phyloP scores from a whole-genome alignment of 768 basidiomycete species.

The Sporobolomyces pararoseus region DNA sequence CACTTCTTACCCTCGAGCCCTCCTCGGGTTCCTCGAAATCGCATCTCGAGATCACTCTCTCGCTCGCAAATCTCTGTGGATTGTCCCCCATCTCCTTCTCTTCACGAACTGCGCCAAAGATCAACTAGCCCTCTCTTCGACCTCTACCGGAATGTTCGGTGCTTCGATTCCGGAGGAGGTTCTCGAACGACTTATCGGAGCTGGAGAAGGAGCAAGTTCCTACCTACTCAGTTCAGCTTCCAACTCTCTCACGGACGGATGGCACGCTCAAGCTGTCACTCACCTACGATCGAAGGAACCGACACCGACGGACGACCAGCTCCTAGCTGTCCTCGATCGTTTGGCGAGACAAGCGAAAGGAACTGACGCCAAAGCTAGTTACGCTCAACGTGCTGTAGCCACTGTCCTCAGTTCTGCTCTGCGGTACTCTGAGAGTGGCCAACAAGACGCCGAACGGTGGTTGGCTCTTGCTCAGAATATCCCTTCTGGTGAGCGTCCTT shows the following conservation, averaged over 20 bases:
- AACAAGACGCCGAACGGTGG: conserved; percentile 72
- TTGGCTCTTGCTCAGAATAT: conserved; percentile 63
- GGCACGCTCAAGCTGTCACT: conserved; percentile 52
- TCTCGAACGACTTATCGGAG: conserved; percentile 24
- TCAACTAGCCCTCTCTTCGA: conserved; percentile 40
- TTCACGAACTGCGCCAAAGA: conserved; percentile 50
- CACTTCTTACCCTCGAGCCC: conserved; percentile 9
- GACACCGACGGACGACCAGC: conserved; percentile 41
- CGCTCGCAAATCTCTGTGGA: conserved; percentile 65
- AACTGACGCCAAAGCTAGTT: conserved; percentile 52
- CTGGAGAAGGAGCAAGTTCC: conserved; percentile 48
- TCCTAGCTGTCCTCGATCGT: conserved; percentile 27
- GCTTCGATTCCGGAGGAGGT: conserved; percentile 28
- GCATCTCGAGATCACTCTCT: conserved; percentile 54
- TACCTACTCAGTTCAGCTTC: conserved; percentile 60
- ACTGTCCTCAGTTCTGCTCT: conserved; percentile 59
- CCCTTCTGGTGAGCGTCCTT: conserved; percentile 7
- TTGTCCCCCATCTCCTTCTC: conserved; percentile 65
- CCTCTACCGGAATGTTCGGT: conserved; percentile 41
- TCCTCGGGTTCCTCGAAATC: conserved; percentile 32
- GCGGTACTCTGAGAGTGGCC: conserved; percentile 58
- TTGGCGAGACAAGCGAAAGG: conserved; percentile 2
- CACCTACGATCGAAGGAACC: conserved; percentile 27
- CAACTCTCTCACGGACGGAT: conserved; percentile 52
- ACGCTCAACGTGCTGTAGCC: conserved; percentile 62